A percentile compares a stretch with the other conserved stretches of the same genome.
Evolutionary conservation across 176 grass and related monocot genomes (phyloP).

Genomic region (Juncus inflexus): DNA sequence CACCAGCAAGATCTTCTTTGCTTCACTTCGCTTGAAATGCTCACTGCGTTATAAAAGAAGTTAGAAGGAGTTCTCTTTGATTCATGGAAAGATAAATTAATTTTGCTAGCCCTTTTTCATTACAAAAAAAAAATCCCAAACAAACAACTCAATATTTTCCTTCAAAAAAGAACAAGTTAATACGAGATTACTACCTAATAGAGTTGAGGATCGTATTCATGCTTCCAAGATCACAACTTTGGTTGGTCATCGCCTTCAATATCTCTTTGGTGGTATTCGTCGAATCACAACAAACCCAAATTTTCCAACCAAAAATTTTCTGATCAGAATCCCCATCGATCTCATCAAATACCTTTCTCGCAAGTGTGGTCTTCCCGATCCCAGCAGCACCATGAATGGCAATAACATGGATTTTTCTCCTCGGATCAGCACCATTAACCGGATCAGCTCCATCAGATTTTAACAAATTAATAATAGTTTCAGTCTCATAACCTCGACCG

Average conservation of each 20-base stretch:
- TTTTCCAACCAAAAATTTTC: not conserved
- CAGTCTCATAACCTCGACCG: slow-evolving; percentile 15
- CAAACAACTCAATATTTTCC: too few relatives aligned
- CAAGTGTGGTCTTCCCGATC: slow-evolving; percentile 56
- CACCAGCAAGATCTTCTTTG: slow-evolving; percentile 41
- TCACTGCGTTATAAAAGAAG: not conserved
- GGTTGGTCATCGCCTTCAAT: slow-evolving; percentile 23
- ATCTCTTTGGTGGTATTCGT: slow-evolving; percentile 34
- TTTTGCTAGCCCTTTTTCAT: too few relatives aligned
- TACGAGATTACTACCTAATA: slow-evolving; percentile 13
- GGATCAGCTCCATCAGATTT: not conserved
- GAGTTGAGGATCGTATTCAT: slow-evolving; percentile 36
- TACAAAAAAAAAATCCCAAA: too few relatives aligned
- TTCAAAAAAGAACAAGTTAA: not conserved
- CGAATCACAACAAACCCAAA: slow-evolving; percentile 51
- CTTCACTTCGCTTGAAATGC: not conserved
- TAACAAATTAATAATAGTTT: slow-evolving; percentile 18
- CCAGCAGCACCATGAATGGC: slow-evolving; percentile 37
- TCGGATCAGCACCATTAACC: too few relatives aligned
- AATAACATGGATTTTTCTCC: slow-evolving; percentile 23
- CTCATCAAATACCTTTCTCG: slow-evolving; percentile 23
- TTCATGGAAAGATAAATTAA: too few relatives aligned
- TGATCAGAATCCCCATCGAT: slow-evolving; percentile 7
- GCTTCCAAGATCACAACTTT: slow-evolving; percentile 24
- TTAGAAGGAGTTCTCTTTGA: not conserved